These are phyloP conservation scores for Cryptococcus hybrid DNA, from an alignment of 1,284 basidiomycete genomes.

Conservation along the genomic window DNA sequence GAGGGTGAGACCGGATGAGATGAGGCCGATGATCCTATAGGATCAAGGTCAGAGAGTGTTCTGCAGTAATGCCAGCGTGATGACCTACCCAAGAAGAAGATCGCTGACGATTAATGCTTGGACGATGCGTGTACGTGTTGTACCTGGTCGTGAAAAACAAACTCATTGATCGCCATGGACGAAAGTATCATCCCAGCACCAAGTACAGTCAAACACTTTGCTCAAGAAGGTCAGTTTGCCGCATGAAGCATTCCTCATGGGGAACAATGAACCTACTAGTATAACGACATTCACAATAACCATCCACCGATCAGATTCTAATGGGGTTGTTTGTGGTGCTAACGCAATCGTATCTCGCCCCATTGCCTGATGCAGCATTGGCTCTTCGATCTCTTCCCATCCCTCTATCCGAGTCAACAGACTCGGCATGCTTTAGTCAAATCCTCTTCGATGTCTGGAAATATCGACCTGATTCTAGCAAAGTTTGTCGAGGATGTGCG, in stretches of 20 bases:
- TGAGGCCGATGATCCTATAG: conserved; percentile 29
- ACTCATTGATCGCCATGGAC: conserved; percentile 37
- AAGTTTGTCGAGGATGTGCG: too few relatives aligned
- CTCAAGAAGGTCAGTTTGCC: neutral
- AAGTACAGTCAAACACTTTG: conserved; percentile 33
- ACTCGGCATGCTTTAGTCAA: too few relatives aligned
- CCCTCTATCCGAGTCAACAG: too few relatives aligned
- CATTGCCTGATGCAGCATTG: too few relatives aligned
- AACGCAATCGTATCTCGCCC: neutral
- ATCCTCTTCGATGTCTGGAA: too few relatives aligned
- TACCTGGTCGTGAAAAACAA: conserved; percentile 33
- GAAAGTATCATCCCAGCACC: conserved; percentile 35
- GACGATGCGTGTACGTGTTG: conserved; percentile 46
- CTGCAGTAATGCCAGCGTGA: neutral
- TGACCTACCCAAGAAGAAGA: conserved; percentile 41
- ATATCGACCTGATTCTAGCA: too few relatives aligned
- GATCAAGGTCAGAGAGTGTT: neutral
- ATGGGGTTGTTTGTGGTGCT: neutral
- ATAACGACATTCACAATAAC: conserved; percentile 41
- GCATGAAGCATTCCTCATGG: too few relatives aligned
- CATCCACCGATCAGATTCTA: conserved; percentile 19
- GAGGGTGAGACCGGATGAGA: conserved; percentile 29
- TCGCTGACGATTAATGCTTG: conserved; percentile 48
- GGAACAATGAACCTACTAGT: conserved; percentile 20
- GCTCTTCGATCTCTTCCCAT: too few relatives aligned